Evolutionary conservation across 1,284 basidiomycete species (phyloP).

Genomic region (Ceratobasidium sp.): DNA sequence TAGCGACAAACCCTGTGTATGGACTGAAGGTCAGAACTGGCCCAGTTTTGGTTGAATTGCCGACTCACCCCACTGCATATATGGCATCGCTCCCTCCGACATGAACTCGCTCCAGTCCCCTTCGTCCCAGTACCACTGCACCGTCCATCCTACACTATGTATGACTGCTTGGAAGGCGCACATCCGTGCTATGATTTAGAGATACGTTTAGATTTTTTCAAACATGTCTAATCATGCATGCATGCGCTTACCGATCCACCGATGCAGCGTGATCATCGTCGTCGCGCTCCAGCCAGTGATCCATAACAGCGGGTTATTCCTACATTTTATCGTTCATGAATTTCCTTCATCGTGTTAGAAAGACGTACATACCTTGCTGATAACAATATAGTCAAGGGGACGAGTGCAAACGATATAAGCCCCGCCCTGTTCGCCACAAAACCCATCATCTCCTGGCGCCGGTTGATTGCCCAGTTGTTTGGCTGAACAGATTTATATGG

Average conservation of each 20-base stretch:
- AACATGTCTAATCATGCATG: background rate
- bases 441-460: conserved; percentile 18
- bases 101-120: conserved; percentile 7
- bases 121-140: conserved; percentile 26
- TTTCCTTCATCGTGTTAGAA: too few relatives aligned
- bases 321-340: background rate
- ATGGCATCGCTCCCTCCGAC: conserved; percentile 22
- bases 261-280: conserved; percentile 35
- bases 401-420: conserved; percentile 20
- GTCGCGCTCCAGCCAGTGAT: conserved; percentile 18
- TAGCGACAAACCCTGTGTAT: conserved; percentile 17
- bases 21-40: background rate
- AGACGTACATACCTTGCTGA: conserved; percentile 1
- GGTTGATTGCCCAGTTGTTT: conserved; percentile 19
- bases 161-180: conserved; percentile 35
- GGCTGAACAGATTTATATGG: conserved; percentile 32
- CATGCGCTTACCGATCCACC: conserved; percentile 34
- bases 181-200: conserved; percentile 3
- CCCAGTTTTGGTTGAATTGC: background rate
- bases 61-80: conserved; percentile 39
- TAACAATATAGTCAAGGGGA: conserved; percentile 21
- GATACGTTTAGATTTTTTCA: background rate
- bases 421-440: conserved; percentile 40
- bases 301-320: conserved; percentile 27
- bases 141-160: conserved; percentile 23